Percentiles rank a stretch among this genome's conserved stretches.
These are phyloP conservation scores for Botrytis hyacinthi DNA, from an alignment of 2,329 filamentous ascomycete species.

Conservation along the genomic window DNA sequence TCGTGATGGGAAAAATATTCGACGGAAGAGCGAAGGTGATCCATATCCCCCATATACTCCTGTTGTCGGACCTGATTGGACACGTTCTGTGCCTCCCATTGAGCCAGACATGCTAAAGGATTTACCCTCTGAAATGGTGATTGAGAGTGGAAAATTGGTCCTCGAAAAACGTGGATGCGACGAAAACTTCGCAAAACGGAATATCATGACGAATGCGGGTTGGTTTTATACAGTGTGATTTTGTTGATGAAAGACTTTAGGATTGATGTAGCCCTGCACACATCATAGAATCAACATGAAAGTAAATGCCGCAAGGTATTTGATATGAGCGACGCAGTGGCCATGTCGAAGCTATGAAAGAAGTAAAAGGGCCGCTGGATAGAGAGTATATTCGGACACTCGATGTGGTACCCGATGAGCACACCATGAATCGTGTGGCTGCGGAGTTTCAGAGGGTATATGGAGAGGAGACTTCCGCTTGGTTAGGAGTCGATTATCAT, in stretches of 20 bases:
- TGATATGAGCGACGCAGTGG: conserved; percentile 11
- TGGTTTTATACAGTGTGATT: not conserved
- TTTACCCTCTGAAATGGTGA: not conserved
- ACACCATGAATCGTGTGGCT: conserved; percentile 1
- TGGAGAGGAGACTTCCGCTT: conserved; percentile 10
- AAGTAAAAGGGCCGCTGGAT: not conserved
- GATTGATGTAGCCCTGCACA: not conserved
- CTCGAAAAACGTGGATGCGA: not conserved
- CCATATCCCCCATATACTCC: not conserved
- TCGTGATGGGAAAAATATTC: not conserved
- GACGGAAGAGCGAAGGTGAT: not conserved
- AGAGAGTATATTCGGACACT: conserved; percentile 13
- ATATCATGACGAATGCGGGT: not conserved
- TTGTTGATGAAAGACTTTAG: accelerated
- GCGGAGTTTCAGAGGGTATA: not conserved
- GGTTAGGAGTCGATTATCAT: not conserved
- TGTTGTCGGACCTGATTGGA: not conserved
- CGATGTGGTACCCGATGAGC: not conserved
- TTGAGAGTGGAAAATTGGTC: not conserved
- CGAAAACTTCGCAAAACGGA: not conserved
- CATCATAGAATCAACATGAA: not conserved
- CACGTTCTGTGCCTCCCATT: not conserved
- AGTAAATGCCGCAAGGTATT: not conserved
- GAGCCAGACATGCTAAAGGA: not conserved
- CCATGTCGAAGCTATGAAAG: conserved; percentile 7